Percentiles rank a stretch among this genome's conserved stretches.
phyloP scores from a whole-genome alignment of 495 filamentous ascomycete species.

The Tirmania nivea region DNA sequence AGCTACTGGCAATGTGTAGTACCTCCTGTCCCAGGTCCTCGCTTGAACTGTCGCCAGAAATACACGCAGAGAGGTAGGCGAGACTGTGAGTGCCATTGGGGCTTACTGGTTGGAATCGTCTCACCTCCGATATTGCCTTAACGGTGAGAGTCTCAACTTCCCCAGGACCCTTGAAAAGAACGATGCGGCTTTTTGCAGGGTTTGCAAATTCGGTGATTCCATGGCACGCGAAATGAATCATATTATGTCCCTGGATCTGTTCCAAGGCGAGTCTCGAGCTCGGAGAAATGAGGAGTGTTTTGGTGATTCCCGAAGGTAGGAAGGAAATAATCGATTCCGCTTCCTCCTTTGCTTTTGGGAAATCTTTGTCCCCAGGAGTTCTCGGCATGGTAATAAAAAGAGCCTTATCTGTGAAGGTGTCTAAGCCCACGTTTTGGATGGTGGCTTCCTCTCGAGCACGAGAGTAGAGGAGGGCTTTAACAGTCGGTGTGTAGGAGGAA shows the following conservation, averaged over 20 bases:
- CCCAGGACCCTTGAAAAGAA: conserved; percentile 3
- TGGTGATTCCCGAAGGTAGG: background rate
- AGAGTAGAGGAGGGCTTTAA: conserved; percentile 11
- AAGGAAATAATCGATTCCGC: background rate
- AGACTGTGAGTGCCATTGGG: background rate
- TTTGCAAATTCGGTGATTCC: conserved; percentile 2
- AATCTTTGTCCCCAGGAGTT: conserved; percentile 7
- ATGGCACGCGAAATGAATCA: conserved; percentile 17
- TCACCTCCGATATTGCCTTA: background rate
- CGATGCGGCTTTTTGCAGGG: conserved; percentile 12
- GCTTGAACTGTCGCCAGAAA: conserved; percentile 12
- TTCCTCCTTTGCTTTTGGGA: conserved; percentile 3
- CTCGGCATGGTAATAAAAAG: conserved; percentile 13
- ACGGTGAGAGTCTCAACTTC: conserved; percentile 1
- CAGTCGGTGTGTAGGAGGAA: conserved; percentile 18
- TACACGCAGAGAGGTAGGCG: conserved; percentile 22
- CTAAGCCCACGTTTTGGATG: background rate
- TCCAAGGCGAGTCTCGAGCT: conserved; percentile 1
- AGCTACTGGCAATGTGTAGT: conserved; percentile 19
- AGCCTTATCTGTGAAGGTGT: background rate
- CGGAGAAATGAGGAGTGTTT: background rate
- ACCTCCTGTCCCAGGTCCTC: conserved; percentile 14
- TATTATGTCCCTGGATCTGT: conserved; percentile 2
- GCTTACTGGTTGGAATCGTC: background rate
- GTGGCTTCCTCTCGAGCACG: background rate